Base-by-base conservation (phyloP, 176 grass and related monocot genomes). In the Thinopyrum elongatum region DNA sequence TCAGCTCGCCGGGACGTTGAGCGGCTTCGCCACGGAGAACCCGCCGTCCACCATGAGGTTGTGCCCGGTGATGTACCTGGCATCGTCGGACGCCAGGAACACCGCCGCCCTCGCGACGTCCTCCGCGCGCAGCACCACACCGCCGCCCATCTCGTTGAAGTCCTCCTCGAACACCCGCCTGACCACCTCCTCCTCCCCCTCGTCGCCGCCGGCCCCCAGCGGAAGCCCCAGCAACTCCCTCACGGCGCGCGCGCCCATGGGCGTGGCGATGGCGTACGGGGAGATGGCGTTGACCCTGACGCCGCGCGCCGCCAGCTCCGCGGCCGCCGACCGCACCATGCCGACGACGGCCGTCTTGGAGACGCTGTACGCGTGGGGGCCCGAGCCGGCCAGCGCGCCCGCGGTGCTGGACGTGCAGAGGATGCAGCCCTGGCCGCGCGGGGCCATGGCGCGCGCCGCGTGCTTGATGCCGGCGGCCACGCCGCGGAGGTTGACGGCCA, bases 361-460 rank as follows among this genome's bases (percentile, higher is more conserved):
- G 3, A 67, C 79, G 15, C 59, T 65, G 59, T 87, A 87, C 10
- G 86, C 67, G 21, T 41, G 58, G 27, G 86, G 78, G 4, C 22
- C 86, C 10, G 63, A 16, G 1, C 79, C 78, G 4, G n/a, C 86
- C 19, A 78, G 46, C 76, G 19, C 51, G 15, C 51, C 46, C 5
- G 76, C 51, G 10, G 53, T 59, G 76, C 76, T 78, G 5, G 51
- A 28, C 6, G 46, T 78, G 76, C 55, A 59, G 9, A 78, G 19
- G 76, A 78, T 78, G 76, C 76, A 59, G 6, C 76, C 76, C 2
- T 0, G 2, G 53, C 31, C 29, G 22, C 47, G 77, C 1, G 92
- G 87, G 9, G 89, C 70, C 92, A 94, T 94, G 31, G 86, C 92
- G 11, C 87, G 92, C 25, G 90, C 80, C 12, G 92, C 92, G 83